Percentiles rank a stretch among this genome's conserved stretches.
These are phyloP conservation scores for Coemansia sp. DNA, from an alignment of 192 early-diverging fungal species.

Conservation along the genomic window DNA sequence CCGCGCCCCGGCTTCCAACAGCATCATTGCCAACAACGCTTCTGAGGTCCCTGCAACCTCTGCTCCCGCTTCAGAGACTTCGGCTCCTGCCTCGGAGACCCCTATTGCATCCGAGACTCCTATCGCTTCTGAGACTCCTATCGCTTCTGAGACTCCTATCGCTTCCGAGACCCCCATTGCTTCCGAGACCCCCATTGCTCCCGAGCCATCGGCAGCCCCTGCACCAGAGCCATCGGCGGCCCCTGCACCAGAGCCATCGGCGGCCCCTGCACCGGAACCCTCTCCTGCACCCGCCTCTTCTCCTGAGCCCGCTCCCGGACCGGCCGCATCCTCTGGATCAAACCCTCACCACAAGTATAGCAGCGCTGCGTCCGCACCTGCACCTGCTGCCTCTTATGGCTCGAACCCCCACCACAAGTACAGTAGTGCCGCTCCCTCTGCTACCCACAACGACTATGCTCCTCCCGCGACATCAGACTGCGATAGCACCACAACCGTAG, in stretches of 20 bases:
- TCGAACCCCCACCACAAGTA: slow-evolving; percentile 1
- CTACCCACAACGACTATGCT: background rate
- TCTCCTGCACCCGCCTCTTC: background rate
- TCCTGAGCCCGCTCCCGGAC: slow-evolving; percentile 7
- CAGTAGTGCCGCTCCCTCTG: background rate
- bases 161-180: too few species aligned
- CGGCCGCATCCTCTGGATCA: background rate
- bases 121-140: background rate
- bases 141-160: background rate
- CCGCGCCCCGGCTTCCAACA: too few species aligned
- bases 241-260: slow-evolving; percentile 5
- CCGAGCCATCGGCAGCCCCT: background rate
- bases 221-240: background rate
- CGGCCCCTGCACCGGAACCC: background rate
- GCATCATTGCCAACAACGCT: background rate
- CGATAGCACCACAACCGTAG: slow-evolving; percentile 7
- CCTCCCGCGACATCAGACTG: slow-evolving; percentile 2
- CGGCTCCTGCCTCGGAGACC: background rate
- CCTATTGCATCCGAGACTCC: background rate
- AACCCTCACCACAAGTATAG: slow-evolving; percentile 2
- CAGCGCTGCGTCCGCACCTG: too few species aligned
- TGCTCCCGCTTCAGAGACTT: background rate
- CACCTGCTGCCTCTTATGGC: too few species aligned
- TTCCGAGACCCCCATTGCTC: too few species aligned
- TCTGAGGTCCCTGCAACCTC: background rate